Conservation (phyloP, 2,329 filamentous ascomycete species). For the Hirsutella thompsonii region DNA sequence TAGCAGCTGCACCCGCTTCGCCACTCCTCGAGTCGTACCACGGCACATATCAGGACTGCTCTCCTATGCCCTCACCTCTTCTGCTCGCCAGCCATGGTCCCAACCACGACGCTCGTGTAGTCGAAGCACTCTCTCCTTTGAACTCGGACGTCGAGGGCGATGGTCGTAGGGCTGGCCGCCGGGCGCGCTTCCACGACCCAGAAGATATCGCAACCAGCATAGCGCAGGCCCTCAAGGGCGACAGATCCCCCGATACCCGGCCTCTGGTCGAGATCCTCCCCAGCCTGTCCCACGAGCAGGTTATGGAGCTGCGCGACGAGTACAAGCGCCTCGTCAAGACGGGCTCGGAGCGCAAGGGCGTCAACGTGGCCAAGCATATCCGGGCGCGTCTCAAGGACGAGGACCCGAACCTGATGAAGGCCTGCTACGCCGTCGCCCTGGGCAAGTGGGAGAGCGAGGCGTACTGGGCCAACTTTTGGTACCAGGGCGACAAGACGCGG, state of each 20-base stretch:
- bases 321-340: constrained; percentile 88
- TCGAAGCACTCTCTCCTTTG: constrained; percentile 40
- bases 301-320: constrained; percentile 72
- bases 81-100: constrained; percentile 34
- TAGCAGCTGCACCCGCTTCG: constrained; percentile 56
- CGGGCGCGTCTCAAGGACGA: constrained; percentile 63
- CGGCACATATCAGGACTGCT: constrained; percentile 88
- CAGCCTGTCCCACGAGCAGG: constrained; percentile 71
- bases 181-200: constrained; percentile 74
- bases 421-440: constrained; percentile 78
- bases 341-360: constrained; percentile 56
- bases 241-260: constrained; percentile 51
- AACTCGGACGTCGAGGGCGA: constrained; percentile 31
- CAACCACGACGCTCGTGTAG: constrained; percentile 33
- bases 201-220: constrained; percentile 66
- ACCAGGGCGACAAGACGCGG: constrained; percentile 73
- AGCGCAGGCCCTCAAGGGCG: constrained; percentile 59
- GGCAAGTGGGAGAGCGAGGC: constrained; percentile 87
- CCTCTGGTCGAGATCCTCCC: constrained; percentile 76
- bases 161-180: constrained; percentile 36
- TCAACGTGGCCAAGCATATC: constrained; percentile 79
- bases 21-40: constrained; percentile 86
- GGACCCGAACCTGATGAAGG: constrained; percentile 71
- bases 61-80: constrained; percentile 82
- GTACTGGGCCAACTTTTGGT: constrained; percentile 98